Conservation (phyloP, 1,284 basidiomycete species). For the Moesziomyces sp. region DNA sequence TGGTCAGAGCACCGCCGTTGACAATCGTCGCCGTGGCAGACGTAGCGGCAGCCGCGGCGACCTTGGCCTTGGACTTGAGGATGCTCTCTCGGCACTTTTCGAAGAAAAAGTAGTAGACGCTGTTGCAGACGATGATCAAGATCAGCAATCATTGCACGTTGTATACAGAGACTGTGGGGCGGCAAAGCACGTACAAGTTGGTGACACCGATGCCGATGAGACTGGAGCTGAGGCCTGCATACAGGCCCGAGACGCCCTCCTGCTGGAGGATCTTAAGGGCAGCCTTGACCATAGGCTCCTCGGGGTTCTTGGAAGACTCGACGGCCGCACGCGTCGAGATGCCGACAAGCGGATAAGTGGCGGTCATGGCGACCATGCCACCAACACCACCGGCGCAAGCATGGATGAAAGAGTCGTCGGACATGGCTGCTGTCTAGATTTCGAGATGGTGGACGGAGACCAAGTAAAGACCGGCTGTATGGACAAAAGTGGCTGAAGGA, state of each 20-base stretch:
- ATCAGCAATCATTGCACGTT: neutral
- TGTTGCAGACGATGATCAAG: conserved; percentile 1
- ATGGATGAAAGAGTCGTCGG: conserved; percentile 83
- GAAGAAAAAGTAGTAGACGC: conserved; percentile 70
- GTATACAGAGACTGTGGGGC: neutral
- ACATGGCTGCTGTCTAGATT: conserved; percentile 22
- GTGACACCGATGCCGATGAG: conserved; percentile 91
- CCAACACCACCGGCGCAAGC: conserved; percentile 88
- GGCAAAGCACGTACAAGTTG: conserved; percentile 74
- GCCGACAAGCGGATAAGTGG: conserved; percentile 80
- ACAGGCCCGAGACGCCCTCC: conserved; percentile 86
- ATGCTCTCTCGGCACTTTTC: conserved; percentile 66
- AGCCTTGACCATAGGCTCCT: conserved; percentile 72
- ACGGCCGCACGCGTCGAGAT: conserved; percentile 93
- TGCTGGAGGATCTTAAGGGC: conserved; percentile 81
- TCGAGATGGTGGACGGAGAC: neutral
- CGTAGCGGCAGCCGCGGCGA: conserved; percentile 70
- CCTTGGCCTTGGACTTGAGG: conserved; percentile 62
- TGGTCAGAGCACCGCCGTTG: conserved; percentile 73
- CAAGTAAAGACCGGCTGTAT: conserved; percentile 8
- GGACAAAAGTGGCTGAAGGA: neutral
- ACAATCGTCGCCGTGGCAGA: conserved; percentile 58
- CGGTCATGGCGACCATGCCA: conserved; percentile 75
- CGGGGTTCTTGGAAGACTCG: conserved; percentile 78
- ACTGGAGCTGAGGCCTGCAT: conserved; percentile 86